phyloP scores from a whole-genome alignment of 192 early-diverging fungal genomes.

The Chytriomyces sp. region DNA sequence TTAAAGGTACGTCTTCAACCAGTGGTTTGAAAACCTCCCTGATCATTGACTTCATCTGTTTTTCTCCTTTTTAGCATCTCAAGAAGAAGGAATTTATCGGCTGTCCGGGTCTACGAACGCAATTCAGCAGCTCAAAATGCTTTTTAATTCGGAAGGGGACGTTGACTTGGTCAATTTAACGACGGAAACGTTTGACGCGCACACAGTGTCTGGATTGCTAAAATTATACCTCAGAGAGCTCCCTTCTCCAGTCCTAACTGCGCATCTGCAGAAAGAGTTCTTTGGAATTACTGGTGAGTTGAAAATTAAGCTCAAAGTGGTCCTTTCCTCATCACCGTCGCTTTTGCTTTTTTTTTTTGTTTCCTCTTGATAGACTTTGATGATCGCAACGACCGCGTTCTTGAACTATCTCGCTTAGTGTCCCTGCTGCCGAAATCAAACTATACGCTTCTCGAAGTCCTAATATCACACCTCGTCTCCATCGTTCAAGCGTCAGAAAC shows the following conservation, averaged over 20 bases:
- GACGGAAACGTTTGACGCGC: constrained; percentile 78
- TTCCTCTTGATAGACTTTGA: constrained; percentile 63
- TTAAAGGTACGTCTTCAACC: constrained; percentile 56
- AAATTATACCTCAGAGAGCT: constrained; percentile 93
- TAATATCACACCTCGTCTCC: constrained; percentile 88
- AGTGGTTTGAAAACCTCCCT: background rate
- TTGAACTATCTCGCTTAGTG: constrained; percentile 81
- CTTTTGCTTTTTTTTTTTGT: background rate
- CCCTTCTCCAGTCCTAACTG: constrained; percentile 75
- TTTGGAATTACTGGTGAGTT: constrained; percentile 70
- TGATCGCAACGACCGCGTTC: constrained; percentile 79
- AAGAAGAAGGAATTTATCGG: constrained; percentile 96
- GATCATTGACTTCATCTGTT: background rate
- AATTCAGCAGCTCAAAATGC: constrained; percentile 77
- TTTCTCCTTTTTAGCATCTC: constrained; percentile 54
- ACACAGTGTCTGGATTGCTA: constrained; percentile 88
- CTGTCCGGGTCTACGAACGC: constrained; percentile 77
- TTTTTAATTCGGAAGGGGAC: constrained; percentile 85
- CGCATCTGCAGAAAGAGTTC: constrained; percentile 87
- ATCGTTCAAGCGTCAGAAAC: constrained; percentile 81
- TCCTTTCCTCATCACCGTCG: too few relatives aligned
- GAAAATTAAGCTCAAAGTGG: background rate
- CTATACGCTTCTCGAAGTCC: constrained; percentile 84
- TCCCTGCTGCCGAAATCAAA: constrained; percentile 81
- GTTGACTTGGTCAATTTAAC: constrained; percentile 63